A percentile compares a stretch with the other conserved stretches of the same genome.
phyloP scores from a whole-genome alignment of 2,329 filamentous ascomycete genomes.

The Chalaropsis thielavioides region DNA sequence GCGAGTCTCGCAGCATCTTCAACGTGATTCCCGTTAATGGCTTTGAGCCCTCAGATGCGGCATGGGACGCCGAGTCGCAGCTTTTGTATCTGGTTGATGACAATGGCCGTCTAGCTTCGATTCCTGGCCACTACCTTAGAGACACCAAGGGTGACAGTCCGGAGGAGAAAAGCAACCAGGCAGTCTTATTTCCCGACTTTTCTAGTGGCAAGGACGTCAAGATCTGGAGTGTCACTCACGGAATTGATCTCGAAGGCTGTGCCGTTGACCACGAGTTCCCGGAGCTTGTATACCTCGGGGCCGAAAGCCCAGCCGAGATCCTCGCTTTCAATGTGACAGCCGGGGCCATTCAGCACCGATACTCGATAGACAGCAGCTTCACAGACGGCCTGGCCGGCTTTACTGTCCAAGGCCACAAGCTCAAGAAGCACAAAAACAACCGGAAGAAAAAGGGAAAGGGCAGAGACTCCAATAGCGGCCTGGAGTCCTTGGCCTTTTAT shows the following conservation, averaged over 20 bases:
- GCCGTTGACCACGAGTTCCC: slow-evolving; percentile 15
- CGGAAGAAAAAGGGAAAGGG: not conserved
- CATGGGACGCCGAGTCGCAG: slow-evolving; percentile 13
- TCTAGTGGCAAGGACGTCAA: slow-evolving; percentile 4
- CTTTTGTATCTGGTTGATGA: slow-evolving; percentile 16
- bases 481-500: slow-evolving; percentile 14
- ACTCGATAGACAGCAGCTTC: not conserved
- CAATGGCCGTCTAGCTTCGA: slow-evolving; percentile 14
- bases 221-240: slow-evolving; percentile 14
- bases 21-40: slow-evolving; percentile 5
- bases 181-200: not conserved
- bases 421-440: slow-evolving; percentile 16
- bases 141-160: not conserved
- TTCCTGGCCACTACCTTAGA: slow-evolving; percentile 10
- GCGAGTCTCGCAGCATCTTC: slow-evolving; percentile 11
- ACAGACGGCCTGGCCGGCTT: not conserved
- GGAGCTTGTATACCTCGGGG: slow-evolving; percentile 15
- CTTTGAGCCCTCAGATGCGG: slow-evolving; percentile 16
- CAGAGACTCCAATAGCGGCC: not conserved
- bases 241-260: slow-evolving; percentile 11
- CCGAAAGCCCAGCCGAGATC: slow-evolving; percentile 11
- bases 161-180: not conserved
- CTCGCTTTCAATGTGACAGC: slow-evolving; percentile 15
- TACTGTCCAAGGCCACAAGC: not conserved
- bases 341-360: slow-evolving; percentile 11